Evolutionary conservation across 371 early-diverging fungal genomes (phyloP), one percentile per base, ranked within the genome.

Genomic region (Quaeritorhiza haematococci): DNA sequence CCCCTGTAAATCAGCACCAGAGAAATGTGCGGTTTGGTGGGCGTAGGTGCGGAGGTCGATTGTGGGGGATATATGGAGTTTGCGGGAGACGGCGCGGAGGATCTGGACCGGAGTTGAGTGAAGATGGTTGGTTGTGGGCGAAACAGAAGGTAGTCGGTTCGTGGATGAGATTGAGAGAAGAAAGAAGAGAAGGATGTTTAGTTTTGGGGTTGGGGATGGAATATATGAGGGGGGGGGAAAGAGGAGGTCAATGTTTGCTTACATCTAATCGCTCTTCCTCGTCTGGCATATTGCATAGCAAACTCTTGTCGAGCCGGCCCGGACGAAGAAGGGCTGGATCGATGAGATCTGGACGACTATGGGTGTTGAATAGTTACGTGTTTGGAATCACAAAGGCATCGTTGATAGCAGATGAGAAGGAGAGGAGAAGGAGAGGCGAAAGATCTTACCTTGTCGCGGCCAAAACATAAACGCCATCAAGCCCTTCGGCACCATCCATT

Each of bases 241-340:
- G 48, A 3, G 19, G 8, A 7, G 45, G 26, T n/a, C n/a, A 52
- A 42, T 23, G 30, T 28, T 1, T 8, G 3, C 47, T n/a, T 33
- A 66, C 61, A 47, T 72, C 68, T 2, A 58, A 26, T 0, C 95
- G 81, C 55, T 95, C 96, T 17, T 76, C 62, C 3, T 62, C 42
- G 48, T 48, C 73, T 0, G 97, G 97, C 84, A 96, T 84, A 15
- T 81, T 87, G 67, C 94, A 94, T 23, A 92, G 62, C 19, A 96
- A 59, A 5, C 89, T 85, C 71, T 98, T 94, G 71, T 99, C 99
- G 53, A 99, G 73, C 58, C 99, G 88, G n/a, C 99, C 99, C 17
- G 99, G 98, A 41, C 99, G 85, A 33, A 99, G 76, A 80, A 99
- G 84, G 23, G 99, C 99, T 5, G 93, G 89, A 65, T 99, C 99